These are phyloP conservation scores for Tephrocybe rancida DNA, from an alignment of 768 basidiomycete genomes.

Conservation along the genomic window DNA sequence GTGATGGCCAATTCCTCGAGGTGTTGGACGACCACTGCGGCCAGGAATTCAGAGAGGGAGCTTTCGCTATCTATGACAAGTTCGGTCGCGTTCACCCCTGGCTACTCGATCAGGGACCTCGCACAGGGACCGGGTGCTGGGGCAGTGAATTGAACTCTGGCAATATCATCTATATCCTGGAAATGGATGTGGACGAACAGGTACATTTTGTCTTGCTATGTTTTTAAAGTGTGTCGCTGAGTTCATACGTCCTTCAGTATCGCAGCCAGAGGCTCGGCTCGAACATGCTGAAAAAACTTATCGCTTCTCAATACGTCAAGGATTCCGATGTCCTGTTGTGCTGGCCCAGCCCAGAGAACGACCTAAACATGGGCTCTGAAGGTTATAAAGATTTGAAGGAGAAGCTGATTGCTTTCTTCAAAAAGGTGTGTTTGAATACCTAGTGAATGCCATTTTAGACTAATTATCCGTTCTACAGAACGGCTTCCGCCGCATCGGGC, in stretches of 20 bases:
- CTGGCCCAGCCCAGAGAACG: conserved; percentile 1
- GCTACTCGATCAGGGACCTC: conserved; percentile 22
- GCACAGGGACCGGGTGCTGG: conserved; percentile 32
- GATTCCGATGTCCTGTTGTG: neutral
- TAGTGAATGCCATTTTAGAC: neutral
- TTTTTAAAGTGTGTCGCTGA: neutral
- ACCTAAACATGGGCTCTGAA: conserved; percentile 1
- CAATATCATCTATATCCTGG: conserved; percentile 25
- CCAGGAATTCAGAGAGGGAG: too few relatives aligned
- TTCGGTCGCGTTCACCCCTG: conserved; percentile 19
- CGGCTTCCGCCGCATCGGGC: conserved; percentile 27
- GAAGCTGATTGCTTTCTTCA: conserved; percentile 7
- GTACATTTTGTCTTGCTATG: conserved; percentile 10
- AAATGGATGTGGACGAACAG: conserved; percentile 21
- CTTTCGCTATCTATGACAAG: conserved; percentile 17
- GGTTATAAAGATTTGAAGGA: neutral
- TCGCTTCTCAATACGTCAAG: neutral
- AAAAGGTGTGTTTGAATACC: neutral
- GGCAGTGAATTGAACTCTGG: conserved; percentile 27
- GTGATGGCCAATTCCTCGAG: too few relatives aligned
- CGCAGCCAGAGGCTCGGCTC: conserved; percentile 19
- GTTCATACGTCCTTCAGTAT: conserved; percentile 13
- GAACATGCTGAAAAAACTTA: conserved; percentile 16
- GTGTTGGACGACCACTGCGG: too few relatives aligned
- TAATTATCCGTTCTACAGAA: conserved; percentile 15